Conservation (phyloP, 257 asterid genomes). For the Nyctanthes arbortristis region DNA sequence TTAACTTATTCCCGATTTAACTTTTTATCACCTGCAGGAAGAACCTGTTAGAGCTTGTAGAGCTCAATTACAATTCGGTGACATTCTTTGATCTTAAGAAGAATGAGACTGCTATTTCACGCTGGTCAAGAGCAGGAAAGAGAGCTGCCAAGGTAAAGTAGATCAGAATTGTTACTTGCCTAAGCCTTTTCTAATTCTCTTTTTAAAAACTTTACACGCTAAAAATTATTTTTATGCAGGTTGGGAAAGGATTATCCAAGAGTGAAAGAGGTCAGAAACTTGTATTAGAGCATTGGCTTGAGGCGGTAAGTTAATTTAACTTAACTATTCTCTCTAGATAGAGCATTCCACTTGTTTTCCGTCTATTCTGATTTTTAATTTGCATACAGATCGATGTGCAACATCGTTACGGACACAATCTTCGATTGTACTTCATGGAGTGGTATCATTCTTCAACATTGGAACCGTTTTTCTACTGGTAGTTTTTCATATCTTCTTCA, state of each 20-base stretch:
- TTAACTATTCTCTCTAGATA: not conserved
- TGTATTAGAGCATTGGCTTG: conserved; percentile 69
- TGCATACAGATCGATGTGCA: conserved; percentile 56
- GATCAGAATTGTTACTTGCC: not conserved
- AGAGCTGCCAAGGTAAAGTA: conserved; percentile 57
- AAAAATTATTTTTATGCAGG: conserved; percentile 27
- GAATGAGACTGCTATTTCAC: conserved; percentile 54
- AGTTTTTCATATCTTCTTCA: conserved; percentile 8
- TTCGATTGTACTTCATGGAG: conserved; percentile 53
- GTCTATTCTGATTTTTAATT: not conserved
- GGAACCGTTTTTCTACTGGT: conserved; percentile 64
- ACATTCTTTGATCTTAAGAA: conserved; percentile 47
- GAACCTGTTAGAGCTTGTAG: conserved; percentile 55
- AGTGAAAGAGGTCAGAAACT: conserved; percentile 57
- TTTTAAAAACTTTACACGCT: not conserved
- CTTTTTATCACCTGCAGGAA: conserved; percentile 1
- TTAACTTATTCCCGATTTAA: not conserved
- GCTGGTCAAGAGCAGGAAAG: conserved; percentile 68
- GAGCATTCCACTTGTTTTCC: not conserved
- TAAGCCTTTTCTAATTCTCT: not conserved
- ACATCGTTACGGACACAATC: conserved; percentile 73
- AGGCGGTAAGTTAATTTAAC: conserved; percentile 41
- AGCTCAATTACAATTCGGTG: conserved; percentile 53
- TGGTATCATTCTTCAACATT: conserved; percentile 63
- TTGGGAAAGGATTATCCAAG: conserved; percentile 60